Conservation (phyloP, 1,284 basidiomycete species). For the Cryptococcus hybrid region DNA sequence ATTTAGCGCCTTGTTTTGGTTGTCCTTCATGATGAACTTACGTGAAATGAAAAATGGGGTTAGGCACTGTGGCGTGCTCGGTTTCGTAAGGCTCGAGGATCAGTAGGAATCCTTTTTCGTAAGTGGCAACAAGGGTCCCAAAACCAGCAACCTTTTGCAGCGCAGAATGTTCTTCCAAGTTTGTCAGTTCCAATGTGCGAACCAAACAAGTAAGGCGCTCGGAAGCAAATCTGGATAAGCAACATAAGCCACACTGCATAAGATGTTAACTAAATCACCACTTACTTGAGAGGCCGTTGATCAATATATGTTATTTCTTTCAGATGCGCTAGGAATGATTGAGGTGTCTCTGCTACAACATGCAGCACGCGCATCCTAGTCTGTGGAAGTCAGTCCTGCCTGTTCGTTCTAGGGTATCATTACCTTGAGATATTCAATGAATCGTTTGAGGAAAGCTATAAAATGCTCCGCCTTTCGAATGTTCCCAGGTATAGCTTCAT, state of each 20-base stretch:
- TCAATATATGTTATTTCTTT: constrained; percentile 99
- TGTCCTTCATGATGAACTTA: constrained; percentile 50
- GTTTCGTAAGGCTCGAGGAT: constrained; percentile 99
- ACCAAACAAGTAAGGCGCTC: constrained; percentile 94
- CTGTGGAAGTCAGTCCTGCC: constrained; percentile 51
- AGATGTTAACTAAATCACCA: constrained; percentile 2
- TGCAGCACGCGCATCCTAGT: constrained; percentile 98
- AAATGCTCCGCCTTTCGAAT: constrained; percentile 99
- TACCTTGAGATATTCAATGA: constrained; percentile 98
- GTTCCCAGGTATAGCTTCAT: constrained; percentile 96
- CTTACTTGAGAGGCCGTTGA: constrained; percentile 82
- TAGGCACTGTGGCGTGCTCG: constrained; percentile 96
- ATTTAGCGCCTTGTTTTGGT: too few species aligned
- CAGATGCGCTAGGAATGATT: constrained; percentile 97
- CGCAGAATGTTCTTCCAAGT: constrained; percentile 86
- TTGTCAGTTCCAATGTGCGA: constrained; percentile 83
- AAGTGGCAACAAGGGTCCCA: constrained; percentile 95
- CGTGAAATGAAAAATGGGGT: constrained; percentile 99
- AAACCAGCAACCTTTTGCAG: constrained; percentile 96
- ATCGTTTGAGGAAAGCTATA: constrained; percentile 95
- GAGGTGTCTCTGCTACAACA: constrained; percentile 98
- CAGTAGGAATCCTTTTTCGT: constrained; percentile 96
- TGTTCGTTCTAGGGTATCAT: constrained; percentile 8
- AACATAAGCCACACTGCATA: not conserved
- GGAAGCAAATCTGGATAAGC: constrained; percentile 75